These are phyloP conservation scores for Liriodendron chinense DNA, from an alignment of 164 flowering plant species.

Conservation along the genomic window DNA sequence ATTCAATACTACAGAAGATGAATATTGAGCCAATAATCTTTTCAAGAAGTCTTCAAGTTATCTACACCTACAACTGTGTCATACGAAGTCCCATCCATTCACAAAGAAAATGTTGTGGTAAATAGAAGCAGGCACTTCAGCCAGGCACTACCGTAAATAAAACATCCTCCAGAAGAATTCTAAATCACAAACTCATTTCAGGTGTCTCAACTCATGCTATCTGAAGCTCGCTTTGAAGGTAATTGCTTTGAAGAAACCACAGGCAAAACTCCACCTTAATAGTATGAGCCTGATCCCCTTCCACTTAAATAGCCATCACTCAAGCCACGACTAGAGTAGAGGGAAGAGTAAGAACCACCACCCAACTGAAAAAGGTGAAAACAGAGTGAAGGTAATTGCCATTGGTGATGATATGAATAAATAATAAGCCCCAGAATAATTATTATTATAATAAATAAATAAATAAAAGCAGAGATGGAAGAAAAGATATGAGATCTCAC, in stretches of 20 bases:
- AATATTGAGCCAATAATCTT: background rate
- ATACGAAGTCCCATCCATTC: conserved; percentile 6
- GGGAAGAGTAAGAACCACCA: conserved; percentile 73
- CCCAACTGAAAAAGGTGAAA: conserved; percentile 47
- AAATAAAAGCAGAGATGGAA: background rate
- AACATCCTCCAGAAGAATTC: conserved; percentile 10
- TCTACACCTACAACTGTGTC: background rate
- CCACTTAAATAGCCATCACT: conserved; percentile 73
- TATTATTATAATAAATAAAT: background rate
- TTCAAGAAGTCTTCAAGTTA: background rate
- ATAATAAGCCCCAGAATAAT: background rate
- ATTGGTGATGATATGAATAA: background rate
- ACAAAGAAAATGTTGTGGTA: background rate
- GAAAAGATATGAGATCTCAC: conserved; percentile 30
- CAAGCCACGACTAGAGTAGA: conserved; percentile 67
- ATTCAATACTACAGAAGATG: background rate
- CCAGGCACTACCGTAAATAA: background rate
- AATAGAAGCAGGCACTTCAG: background rate
- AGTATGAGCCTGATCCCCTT: conserved; percentile 70
- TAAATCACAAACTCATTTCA: conserved; percentile 5
- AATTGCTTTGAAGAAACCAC: background rate
- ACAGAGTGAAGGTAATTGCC: background rate
- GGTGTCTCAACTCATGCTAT: background rate
- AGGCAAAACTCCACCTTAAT: conserved; percentile 41
- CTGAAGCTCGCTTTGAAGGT: background rate